These are phyloP conservation scores for Monosporozyma aquatica DNA, from an alignment of 805 yeast species.

Conservation along the genomic window DNA sequence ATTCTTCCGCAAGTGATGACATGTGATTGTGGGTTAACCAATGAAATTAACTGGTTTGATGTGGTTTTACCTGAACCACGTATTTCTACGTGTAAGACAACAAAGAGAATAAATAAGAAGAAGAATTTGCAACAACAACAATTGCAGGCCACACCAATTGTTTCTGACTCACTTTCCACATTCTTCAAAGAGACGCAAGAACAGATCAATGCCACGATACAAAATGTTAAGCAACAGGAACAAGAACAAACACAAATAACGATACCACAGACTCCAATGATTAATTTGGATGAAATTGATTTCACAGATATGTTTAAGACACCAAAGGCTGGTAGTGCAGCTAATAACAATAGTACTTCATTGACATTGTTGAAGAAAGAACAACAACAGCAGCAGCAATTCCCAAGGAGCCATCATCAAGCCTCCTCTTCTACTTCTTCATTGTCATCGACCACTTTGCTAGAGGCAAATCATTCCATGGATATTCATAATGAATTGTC, in stretches of 20 bases:
- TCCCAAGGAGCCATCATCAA: not conserved
- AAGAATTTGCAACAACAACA: not conserved
- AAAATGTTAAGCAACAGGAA: not conserved
- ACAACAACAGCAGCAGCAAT: no score
- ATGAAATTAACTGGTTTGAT: conserved; percentile 26
- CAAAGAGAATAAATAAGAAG: conserved; percentile 6
- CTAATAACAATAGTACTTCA: not conserved
- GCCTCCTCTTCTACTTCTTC: not conserved
- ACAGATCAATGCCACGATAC: not conserved
- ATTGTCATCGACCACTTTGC: not conserved
- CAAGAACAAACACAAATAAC: not conserved
- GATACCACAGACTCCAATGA: conserved; percentile 3
- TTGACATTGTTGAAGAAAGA: not conserved
- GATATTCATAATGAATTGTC: not conserved
- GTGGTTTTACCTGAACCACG: conserved; percentile 23
- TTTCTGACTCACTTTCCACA: not conserved
- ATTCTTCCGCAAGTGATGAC: conserved; percentile 23
- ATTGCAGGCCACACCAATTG: not conserved
- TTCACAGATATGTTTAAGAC: conserved; percentile 27
- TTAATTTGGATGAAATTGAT: conserved; percentile 25
- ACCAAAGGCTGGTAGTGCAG: not conserved
- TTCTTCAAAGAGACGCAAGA: not conserved
- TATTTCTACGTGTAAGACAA: conserved; percentile 4
- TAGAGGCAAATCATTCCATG: not conserved
- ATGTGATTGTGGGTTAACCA: conserved; percentile 32